Base-by-base conservation (phyloP, 2,329 filamentous ascomycete species). In the Beauveria australis region DNA sequence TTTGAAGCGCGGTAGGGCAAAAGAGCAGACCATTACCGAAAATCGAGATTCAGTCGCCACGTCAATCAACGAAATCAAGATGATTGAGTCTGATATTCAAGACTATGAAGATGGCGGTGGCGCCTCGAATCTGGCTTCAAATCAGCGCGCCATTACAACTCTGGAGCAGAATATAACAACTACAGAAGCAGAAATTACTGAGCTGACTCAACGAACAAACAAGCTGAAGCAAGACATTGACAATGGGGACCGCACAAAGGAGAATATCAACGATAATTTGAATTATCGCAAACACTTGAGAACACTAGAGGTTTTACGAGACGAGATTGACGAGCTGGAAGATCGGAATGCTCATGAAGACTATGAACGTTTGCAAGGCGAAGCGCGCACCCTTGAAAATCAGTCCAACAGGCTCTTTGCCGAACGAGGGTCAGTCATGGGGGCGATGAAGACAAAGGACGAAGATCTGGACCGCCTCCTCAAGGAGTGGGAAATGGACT, bases 221-320 rank as follows among this genome's bases (percentile, higher is more conserved):
- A 86, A 87, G 66, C 81, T 96, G 55, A 88, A 89, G 65, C 83
- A 89, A 53, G 87, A 91, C 57, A 82, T 92, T 56, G 85, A 86
- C 67, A 91, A 92, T 68, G 89, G 90, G 61, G 89, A 92, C 64
- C 85, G 87, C 62, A 92, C 87, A 60, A 93, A 92, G 75, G 88
- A 90, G 67, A 92, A 90, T 64, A 96, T 99, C 66, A 81, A 80
- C 24, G 92, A 97, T 71, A 99, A 99, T 68, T 77, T 97, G 56
- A 87, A 87, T 64, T 96, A 92, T 71, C 89, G 94, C 61, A 88
- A 88, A 70, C 88, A 89, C 63, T 79, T 85, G 60, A 82, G 85
- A 59, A 81, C 87, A 43, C 79, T 97, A 2, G 81, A 89, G 47
- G 78, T 77, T 4, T 81, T 97, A 7, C 77, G 83, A 59, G 72